Evolutionary conservation across 2,329 filamentous ascomycete genomes (phyloP).

Genomic region (Fusarium gaditjirri): DNA sequence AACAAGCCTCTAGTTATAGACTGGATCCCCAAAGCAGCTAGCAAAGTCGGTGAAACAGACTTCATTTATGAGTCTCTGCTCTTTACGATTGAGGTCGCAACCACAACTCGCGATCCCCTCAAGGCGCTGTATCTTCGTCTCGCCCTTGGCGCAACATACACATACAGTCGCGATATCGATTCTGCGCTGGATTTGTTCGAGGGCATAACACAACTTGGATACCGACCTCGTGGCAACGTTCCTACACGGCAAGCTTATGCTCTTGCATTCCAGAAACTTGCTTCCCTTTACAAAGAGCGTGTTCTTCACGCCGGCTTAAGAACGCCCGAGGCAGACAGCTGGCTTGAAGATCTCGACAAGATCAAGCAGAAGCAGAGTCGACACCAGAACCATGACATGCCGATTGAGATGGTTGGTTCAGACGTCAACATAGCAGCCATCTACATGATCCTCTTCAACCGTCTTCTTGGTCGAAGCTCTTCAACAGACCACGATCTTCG

Average conservation of each 20-base stretch:
- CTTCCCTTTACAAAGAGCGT: conserved; percentile 51
- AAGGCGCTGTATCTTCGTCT: conserved; percentile 53
- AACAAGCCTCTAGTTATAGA: conserved; percentile 50
- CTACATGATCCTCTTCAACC: conserved; percentile 53
- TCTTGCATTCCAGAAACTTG: conserved; percentile 54
- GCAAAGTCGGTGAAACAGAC: conserved; percentile 47
- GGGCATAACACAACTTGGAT: conserved; percentile 51
- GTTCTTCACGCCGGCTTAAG: conserved; percentile 45
- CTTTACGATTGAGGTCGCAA: conserved; percentile 48
- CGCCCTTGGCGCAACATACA: conserved; percentile 50
- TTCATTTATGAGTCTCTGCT: conserved; percentile 47
- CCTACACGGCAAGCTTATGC: conserved; percentile 53
- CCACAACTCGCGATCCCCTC: conserved; percentile 49
- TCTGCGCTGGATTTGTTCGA: conserved; percentile 51
- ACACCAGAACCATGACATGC: conserved; percentile 54
- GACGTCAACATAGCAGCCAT: conserved; percentile 56
- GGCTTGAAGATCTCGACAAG: conserved; percentile 50
- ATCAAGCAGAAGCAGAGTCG: conserved; percentile 51
- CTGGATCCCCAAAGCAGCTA: conserved; percentile 55
- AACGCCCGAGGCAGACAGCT: conserved; percentile 43
- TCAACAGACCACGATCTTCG: conserved; percentile 47
- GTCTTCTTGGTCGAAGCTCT: conserved; percentile 43
- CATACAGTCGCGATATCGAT: conserved; percentile 50
- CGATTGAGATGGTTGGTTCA: conserved; percentile 53
- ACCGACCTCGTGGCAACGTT: conserved; percentile 53